These are phyloP conservation scores for Salvia splendens DNA, from an alignment of 257 asterid species.

Conservation along the genomic window DNA sequence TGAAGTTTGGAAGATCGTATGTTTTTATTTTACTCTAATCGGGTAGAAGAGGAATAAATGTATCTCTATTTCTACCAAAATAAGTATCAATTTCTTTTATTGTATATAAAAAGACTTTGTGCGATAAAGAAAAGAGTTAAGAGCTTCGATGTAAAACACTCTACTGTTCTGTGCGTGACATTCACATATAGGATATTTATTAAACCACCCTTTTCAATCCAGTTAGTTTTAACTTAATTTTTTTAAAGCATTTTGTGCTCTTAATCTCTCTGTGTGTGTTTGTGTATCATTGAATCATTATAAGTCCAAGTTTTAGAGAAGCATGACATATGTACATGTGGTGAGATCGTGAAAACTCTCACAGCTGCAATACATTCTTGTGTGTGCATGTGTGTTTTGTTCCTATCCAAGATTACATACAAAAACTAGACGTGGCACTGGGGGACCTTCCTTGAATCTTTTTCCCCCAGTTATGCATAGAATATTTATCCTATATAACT, in stretches of 20 bases:
- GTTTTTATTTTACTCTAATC: not conserved
- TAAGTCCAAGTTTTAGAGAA: not conserved
- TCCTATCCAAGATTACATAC: not conserved
- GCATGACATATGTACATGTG: no score
- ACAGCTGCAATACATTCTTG: constrained; percentile 25
- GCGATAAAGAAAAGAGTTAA: no score
- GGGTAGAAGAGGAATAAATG: not conserved
- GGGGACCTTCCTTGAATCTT: constrained; percentile 25
- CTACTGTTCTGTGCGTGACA: no score
- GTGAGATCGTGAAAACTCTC: constrained; percentile 23
- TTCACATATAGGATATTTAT: no score
- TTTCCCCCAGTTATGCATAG: constrained; percentile 20
- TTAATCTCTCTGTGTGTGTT: not conserved
- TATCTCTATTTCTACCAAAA: not conserved
- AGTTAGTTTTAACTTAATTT: not conserved
- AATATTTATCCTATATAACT: constrained; percentile 30
- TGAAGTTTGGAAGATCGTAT: not conserved
- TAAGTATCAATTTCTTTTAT: no score
- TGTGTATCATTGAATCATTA: constrained; percentile 23
- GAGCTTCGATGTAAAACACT: no score
- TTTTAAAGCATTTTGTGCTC: no score
- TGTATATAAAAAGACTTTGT: no score
- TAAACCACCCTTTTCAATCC: not conserved
- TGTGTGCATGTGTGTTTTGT: not conserved
- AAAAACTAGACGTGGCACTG: constrained; percentile 22